A percentile compares a stretch with the other conserved stretches of the same genome.
Conservation (phyloP, 2,329 filamentous ascomycete genomes). For the Clonostachys sp. region DNA sequence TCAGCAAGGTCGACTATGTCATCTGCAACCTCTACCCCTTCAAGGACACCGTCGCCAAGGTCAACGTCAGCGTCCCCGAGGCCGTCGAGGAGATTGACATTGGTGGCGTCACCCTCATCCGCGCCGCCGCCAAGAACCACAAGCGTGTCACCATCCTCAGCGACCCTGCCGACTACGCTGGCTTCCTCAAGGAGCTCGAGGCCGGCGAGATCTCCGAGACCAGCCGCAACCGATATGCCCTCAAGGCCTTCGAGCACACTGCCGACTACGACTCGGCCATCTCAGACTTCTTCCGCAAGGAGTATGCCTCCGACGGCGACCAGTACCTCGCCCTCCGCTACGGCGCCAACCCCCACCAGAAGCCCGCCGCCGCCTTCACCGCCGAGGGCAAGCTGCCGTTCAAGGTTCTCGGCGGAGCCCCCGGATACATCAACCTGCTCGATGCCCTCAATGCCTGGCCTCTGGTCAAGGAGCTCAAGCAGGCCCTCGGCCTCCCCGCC, state of each 20-base stretch:
- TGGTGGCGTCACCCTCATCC: slow-evolving; percentile 91
- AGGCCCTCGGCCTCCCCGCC: slow-evolving; percentile 80
- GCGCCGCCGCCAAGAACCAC: slow-evolving; percentile 98
- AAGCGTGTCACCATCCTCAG: slow-evolving; percentile 91
- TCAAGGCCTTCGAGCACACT: slow-evolving; percentile 98
- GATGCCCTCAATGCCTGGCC: slow-evolving; percentile 97
- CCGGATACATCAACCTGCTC: slow-evolving; percentile 95
- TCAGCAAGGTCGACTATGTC: slow-evolving; percentile 91
- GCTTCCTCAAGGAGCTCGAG: slow-evolving; percentile 88
- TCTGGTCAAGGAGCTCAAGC: slow-evolving; percentile 91
- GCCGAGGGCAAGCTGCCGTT: slow-evolving; percentile 77
- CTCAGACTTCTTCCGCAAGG: slow-evolving; percentile 94
- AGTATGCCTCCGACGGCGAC: slow-evolving; percentile 81
- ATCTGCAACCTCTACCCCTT: slow-evolving; percentile 99
- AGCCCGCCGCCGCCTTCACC: slow-evolving; percentile 84
- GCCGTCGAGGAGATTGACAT: slow-evolving; percentile 99
- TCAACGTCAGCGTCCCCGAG: slow-evolving; percentile 94
- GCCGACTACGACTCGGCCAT: slow-evolving; percentile 95
- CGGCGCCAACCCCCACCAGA: slow-evolving; percentile 97
- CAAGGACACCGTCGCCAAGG: slow-evolving; percentile 95
- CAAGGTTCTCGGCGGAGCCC: slow-evolving; percentile 84
- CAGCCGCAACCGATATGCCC: slow-evolving; percentile 82
- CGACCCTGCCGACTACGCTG: slow-evolving; percentile 88
- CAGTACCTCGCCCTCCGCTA: slow-evolving; percentile 88
- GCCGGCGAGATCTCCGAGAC: slow-evolving; percentile 80